phyloP scores from a whole-genome alignment of 192 early-diverging fungal genomes.

The Funneliformis mosseae region DNA sequence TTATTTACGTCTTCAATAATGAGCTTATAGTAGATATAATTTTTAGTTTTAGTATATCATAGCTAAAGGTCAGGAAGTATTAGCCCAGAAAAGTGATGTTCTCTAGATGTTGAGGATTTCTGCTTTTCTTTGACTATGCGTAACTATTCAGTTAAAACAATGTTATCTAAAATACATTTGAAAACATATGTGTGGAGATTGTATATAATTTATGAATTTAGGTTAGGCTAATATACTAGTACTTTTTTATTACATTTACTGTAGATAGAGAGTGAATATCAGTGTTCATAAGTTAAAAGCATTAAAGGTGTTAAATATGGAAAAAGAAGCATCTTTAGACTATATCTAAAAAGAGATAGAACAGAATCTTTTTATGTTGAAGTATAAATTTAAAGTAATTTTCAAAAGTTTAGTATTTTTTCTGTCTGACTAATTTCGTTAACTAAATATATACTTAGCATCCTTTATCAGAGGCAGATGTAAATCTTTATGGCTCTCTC shows the following conservation, averaged over 20 bases:
- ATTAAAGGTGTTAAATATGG: slow-evolving; percentile 23
- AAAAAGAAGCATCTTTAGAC: neutral
- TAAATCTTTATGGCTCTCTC: slow-evolving; percentile 14
- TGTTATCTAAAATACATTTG: neutral
- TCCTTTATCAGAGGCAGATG: slow-evolving; percentile 3
- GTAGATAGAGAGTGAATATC: slow-evolving; percentile 9
- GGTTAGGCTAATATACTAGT: slow-evolving; percentile 24
- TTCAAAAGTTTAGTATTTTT: slow-evolving; percentile 3
- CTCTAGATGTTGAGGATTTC: slow-evolving; percentile 15
- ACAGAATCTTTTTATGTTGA: slow-evolving; percentile 10
- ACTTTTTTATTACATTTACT: slow-evolving; percentile 18
- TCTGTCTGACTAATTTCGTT: slow-evolving; percentile 7
- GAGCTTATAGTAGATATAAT: slow-evolving; percentile 20
- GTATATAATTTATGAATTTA: slow-evolving; percentile 5
- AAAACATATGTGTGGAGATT: slow-evolving; percentile 22
- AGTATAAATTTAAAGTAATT: slow-evolving; percentile 15
- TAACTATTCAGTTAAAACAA: slow-evolving; percentile 30
- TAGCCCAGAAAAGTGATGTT: slow-evolving; percentile 8
- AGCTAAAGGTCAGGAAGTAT: slow-evolving; percentile 5
- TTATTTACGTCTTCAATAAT: slow-evolving; percentile 4
- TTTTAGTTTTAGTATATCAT: slow-evolving; percentile 27
- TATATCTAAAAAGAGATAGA: neutral
- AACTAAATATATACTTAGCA: slow-evolving; percentile 20
- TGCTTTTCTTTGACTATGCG: slow-evolving; percentile 21
- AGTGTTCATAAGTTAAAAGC: slow-evolving; percentile 17